Conservation (phyloP, 495 filamentous ascomycete species). For the Penicillium paradoxum region DNA sequence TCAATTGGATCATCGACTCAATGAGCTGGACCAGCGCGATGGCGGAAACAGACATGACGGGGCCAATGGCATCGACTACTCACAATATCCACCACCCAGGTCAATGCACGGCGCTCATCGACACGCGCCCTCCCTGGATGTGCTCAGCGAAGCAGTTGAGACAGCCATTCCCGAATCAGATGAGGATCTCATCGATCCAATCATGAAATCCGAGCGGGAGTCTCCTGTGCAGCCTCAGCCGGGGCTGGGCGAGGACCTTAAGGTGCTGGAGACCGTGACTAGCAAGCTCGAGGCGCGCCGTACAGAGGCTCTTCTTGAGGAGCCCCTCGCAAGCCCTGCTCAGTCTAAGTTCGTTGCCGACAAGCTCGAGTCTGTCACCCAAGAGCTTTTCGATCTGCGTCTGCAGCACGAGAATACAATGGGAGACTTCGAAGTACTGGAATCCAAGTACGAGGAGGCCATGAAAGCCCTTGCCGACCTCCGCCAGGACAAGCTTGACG, state of each 20-base stretch:
- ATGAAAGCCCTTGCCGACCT: constrained; percentile 73
- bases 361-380: constrained; percentile 86
- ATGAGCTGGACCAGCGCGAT: constrained; percentile 80
- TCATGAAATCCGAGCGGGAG: constrained; percentile 45
- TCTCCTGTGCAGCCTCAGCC: constrained; percentile 15
- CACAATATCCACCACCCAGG: constrained; percentile 6
- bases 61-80: constrained; percentile 21
- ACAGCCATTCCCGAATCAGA: constrained; percentile 54
- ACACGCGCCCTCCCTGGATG: constrained; percentile 40
- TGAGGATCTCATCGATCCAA: constrained; percentile 46
- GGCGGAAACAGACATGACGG: constrained; percentile 38
- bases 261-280: constrained; percentile 29
- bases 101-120: constrained; percentile 25
- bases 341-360: constrained; percentile 84
- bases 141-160: constrained; percentile 46
- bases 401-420: constrained; percentile 84
- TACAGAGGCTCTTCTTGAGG: constrained; percentile 14
- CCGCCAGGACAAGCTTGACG: constrained; percentile 75
- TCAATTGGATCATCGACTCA: constrained; percentile 85
- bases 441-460: constrained; percentile 86
- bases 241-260: constrained; percentile 23
- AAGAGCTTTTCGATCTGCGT: constrained; percentile 86
- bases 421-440: constrained; percentile 74
- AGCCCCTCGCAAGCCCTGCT: constrained; percentile 59
- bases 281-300: constrained; percentile 25